Conservation (phyloP, 2,329 filamentous ascomycete species). For the Fusarium graminum region DNA sequence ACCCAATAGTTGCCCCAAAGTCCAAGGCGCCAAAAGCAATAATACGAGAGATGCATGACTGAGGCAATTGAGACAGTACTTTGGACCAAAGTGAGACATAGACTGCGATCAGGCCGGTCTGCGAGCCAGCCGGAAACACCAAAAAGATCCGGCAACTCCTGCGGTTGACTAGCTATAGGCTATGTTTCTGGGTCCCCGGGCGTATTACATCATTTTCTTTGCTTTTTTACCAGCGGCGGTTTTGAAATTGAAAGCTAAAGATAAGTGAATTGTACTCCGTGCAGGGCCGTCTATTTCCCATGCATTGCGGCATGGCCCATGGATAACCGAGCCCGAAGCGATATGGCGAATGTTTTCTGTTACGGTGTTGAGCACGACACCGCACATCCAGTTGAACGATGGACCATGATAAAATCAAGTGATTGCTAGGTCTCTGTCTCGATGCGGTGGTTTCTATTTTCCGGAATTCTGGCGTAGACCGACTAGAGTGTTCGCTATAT, state of each 20-base stretch:
- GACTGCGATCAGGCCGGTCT: constrained; percentile 36
- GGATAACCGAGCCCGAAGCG: constrained; percentile 8
- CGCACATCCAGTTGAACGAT: constrained; percentile 16
- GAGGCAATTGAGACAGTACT: constrained; percentile 34
- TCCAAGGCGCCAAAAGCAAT: constrained; percentile 36
- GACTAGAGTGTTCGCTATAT: constrained; percentile 14
- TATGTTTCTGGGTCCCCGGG: constrained; percentile 35
- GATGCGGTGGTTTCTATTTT: constrained; percentile 40
- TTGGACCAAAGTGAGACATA: constrained; percentile 46
- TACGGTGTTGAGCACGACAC: neutral
- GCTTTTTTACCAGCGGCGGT: constrained; percentile 30
- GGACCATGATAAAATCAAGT: constrained; percentile 22
- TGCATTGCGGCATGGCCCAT: neutral
- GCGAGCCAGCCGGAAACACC: constrained; percentile 36
- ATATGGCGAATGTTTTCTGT: constrained; percentile 20
- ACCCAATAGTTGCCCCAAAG: constrained; percentile 42
- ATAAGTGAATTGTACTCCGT: constrained; percentile 10
- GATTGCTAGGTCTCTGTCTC: constrained; percentile 40
- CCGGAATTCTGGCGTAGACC: constrained; percentile 38
- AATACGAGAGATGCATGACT: constrained; percentile 38
- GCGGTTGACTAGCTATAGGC: constrained; percentile 33
- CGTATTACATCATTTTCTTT: constrained; percentile 47
- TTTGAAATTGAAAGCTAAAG: constrained; percentile 29
- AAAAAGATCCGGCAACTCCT: constrained; percentile 40
- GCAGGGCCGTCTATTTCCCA: constrained; percentile 19